Conservation (phyloP, 345 rosid genomes). For the Dimocarpus longan region DNA sequence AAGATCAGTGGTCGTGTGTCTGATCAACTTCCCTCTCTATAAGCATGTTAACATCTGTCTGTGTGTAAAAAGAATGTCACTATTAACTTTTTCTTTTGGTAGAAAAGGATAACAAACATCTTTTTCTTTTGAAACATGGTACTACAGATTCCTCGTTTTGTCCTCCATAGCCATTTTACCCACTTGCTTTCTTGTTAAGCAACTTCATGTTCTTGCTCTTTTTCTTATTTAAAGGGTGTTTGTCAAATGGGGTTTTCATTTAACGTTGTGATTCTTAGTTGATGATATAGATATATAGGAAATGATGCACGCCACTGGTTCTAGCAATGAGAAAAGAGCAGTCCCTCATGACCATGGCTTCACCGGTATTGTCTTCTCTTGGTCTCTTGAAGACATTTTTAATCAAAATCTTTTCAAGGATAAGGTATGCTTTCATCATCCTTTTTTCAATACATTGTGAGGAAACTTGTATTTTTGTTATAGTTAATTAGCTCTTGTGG, state of each 20-base stretch:
- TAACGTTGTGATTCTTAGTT: not conserved
- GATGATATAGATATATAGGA: not conserved
- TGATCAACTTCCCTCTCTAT: too few species aligned
- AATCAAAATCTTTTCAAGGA: conserved; percentile 31
- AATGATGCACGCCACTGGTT: not conserved
- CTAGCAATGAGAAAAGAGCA: not conserved
- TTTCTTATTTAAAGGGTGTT: not conserved
- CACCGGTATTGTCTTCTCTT: not conserved
- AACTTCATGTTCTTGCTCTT: not conserved
- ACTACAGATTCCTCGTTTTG: too few species aligned
- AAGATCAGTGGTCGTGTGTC: too few species aligned
- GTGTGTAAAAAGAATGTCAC: too few species aligned
- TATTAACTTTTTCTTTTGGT: too few species aligned
- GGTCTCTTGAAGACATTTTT: conserved; percentile 33
- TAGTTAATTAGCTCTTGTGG: too few species aligned
- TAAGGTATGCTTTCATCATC: conserved; percentile 20
- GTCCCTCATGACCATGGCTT: not conserved
- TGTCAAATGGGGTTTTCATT: not conserved
- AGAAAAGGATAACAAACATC: too few species aligned
- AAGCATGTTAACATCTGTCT: too few species aligned
- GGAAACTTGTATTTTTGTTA: not conserved
- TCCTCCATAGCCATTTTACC: too few species aligned
- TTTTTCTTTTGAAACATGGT: too few species aligned
- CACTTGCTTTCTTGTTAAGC: too few species aligned
- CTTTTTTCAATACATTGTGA: not conserved